Percentiles rank a stretch among this genome's conserved stretches.
Evolutionary conservation across 768 basidiomycete species (phyloP).

Genomic region (Rhodosporidiobolus sp.): DNA sequence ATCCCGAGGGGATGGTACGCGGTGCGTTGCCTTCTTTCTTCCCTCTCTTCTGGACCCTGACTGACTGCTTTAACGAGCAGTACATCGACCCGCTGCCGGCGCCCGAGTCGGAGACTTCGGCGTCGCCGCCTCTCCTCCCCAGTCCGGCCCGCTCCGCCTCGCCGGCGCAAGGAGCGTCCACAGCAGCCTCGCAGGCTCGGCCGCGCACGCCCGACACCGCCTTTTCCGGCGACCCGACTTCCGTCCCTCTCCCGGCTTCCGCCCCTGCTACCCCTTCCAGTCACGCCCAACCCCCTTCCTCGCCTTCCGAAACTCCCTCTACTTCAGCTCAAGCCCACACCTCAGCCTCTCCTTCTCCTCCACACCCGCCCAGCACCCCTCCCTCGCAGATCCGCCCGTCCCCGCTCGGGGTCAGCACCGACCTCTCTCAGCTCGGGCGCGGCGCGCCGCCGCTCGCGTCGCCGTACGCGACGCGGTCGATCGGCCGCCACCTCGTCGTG

Average conservation of each 20-base stretch:
- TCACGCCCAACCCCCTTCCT: background rate
- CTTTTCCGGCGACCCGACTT: too few relatives aligned
- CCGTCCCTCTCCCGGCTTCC: background rate
- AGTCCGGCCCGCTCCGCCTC: background rate
- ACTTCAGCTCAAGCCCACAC: background rate
- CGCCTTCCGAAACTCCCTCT: background rate
- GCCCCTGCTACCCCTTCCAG: background rate
- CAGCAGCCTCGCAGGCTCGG: too few relatives aligned
- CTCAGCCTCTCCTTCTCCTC: background rate
- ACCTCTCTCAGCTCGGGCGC: background rate
- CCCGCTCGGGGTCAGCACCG: too few relatives aligned
- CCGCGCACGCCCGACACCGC: too few relatives aligned
- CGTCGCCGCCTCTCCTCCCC: background rate
- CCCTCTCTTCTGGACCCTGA: background rate
- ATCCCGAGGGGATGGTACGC: slow-evolving; percentile 37
- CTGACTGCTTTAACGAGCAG: background rate
- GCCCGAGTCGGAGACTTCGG: background rate
- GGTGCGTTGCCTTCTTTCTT: slow-evolving; percentile 1
- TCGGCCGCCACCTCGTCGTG: slow-evolving; percentile 25
- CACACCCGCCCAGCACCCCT: background rate
- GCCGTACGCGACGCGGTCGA: slow-evolving; percentile 18
- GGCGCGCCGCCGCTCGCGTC: background rate
- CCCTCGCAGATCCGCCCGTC: background rate
- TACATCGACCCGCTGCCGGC: slow-evolving; percentile 1
- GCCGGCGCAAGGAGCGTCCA: too few relatives aligned